Base-by-base conservation (phyloP, 768 basidiomycete genomes). In the Xerocomellus chrysenteron region DNA sequence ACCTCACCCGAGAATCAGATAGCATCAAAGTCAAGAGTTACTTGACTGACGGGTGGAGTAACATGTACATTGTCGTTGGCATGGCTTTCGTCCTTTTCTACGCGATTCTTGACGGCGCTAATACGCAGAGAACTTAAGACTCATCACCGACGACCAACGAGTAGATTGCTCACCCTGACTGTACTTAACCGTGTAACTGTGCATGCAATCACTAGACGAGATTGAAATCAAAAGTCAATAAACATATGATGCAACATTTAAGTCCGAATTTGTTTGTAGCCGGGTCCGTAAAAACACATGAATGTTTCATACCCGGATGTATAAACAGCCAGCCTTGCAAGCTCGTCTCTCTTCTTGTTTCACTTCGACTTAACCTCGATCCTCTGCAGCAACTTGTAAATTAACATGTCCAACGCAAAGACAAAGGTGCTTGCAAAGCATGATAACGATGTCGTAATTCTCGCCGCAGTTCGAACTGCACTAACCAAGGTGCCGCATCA, bases 371-470 rank as follows among this genome's bases (percentile, higher is more conserved):
- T 50, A 43, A 21, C 39, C 43, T 35, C 35, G 33, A 56, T 36
- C 50, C 24, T 24, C 46, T 35, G 37, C 52, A 28, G 12, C 46
- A 47, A 32, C 46, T 54, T 44, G 35, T 43, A 33, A 57, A 51
- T 40, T 8, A 49, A 46, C 55, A 71, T 72, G 62, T 58, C 71
- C 16, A 56, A 49, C 51, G 78, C 79, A 54, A 89, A 83, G 69
- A 76, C 85, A 24, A 77, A 77, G 56, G 61, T 92, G 24, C 81
- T 93, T 47, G 76, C 82, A 65, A 88, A 92, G 76, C 76, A 82
- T 64, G 87, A 89, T 59, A 81, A 91, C 70, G 94, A 96, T 73
- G 88, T 98, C 14, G 96, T 98, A 60, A 90, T 98, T 69, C 85
- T 93, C 66, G 76, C 85, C 12, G 94, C 95, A 21, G 82, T 92